Conservation (phyloP, 208 protist genomes). For the Leishmania lainsoni region DNA sequence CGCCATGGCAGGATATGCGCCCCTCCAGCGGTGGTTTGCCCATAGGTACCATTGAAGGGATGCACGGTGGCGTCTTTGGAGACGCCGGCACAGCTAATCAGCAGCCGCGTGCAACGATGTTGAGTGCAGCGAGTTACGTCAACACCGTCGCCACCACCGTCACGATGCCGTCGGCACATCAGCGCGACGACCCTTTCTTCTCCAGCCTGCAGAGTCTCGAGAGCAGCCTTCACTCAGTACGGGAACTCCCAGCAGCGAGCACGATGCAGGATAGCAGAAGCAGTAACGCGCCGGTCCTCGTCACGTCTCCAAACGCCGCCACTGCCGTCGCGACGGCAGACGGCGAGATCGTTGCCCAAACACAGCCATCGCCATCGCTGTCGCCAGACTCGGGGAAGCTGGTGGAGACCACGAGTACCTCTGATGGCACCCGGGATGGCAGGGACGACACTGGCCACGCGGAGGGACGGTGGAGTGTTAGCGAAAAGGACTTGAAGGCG, state of each 20-base stretch:
- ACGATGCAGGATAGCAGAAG: neutral
- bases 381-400: neutral
- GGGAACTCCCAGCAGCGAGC: neutral
- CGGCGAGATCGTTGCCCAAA: neutral
- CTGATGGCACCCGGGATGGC: neutral
- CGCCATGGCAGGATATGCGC: neutral
- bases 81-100: neutral
- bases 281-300: neutral
- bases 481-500: neutral
- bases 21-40: neutral
- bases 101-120: neutral
- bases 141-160: neutral
- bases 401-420: neutral
- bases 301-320: neutral
- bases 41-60: neutral
- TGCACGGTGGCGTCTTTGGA: neutral
- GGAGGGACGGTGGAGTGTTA: neutral
- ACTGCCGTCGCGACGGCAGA: neutral
- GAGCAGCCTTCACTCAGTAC: constrained; percentile 2
- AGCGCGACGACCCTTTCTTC: neutral
- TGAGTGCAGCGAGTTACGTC: neutral
- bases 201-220: constrained; percentile 17
- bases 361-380: neutral
- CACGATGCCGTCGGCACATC: neutral
- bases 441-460: neutral